Evolutionary conservation across 495 filamentous ascomycete species (phyloP).

Genomic region (Schizothecium vesticola): DNA sequence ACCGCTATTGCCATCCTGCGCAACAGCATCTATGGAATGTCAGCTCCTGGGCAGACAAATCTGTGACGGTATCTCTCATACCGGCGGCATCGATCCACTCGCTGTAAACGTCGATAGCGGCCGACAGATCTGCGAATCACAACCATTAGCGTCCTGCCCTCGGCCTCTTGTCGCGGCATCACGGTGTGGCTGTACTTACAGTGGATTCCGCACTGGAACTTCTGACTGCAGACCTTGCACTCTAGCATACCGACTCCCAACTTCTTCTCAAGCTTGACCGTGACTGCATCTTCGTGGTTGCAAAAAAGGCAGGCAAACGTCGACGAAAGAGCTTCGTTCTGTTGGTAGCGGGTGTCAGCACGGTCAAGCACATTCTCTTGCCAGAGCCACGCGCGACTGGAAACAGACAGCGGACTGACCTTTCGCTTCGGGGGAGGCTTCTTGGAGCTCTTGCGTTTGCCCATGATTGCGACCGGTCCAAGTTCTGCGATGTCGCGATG

Average conservation of each 20-base stretch:
- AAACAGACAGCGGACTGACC: not conserved
- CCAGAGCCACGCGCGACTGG: not conserved
- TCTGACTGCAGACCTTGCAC: conserved; percentile 91
- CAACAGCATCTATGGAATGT: conserved; percentile 35
- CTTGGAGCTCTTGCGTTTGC: conserved; percentile 9
- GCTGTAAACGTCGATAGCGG: conserved; percentile 88
- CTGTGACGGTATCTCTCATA: conserved; percentile 23
- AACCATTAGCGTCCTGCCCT: not conserved
- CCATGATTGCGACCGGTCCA: not conserved
- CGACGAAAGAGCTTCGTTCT: conserved; percentile 84
- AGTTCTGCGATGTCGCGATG: not conserved
- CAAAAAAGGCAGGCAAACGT: conserved; percentile 96
- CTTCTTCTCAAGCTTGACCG: conserved; percentile 89
- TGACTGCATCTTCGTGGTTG: conserved; percentile 89
- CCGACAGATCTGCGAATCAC: conserved; percentile 63
- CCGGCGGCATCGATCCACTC: conserved; percentile 99
- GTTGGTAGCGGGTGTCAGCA: not conserved
- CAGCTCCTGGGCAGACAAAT: not conserved
- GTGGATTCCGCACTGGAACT: conserved; percentile 87
- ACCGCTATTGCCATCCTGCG: conserved; percentile 26
- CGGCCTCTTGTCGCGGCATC: not conserved
- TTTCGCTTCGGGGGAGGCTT: conserved; percentile 6
- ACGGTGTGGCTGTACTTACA: conserved; percentile 51
- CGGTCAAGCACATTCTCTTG: not conserved
- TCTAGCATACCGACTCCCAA: conserved; percentile 72